Conservation (phyloP, 768 basidiomycete genomes). For the Termitomyces sp. region DNA sequence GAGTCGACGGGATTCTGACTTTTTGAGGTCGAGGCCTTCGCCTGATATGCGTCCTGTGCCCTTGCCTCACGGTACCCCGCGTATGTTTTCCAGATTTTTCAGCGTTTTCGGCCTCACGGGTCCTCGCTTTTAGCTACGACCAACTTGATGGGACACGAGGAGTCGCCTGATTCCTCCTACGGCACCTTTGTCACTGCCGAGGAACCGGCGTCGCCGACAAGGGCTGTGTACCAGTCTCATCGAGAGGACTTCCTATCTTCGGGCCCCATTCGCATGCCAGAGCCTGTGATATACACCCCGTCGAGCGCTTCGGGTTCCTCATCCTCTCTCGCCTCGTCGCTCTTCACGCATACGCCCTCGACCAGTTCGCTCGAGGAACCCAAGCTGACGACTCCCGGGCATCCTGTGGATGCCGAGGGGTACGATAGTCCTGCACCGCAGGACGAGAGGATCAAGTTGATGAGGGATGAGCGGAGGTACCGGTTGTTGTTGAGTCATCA, state of each 20-base stretch:
- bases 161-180: conserved; percentile 8
- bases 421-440: conserved; percentile 33
- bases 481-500: conserved; percentile 59
- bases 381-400: not conserved
- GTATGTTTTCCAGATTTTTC: conserved; percentile 11
- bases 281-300: conserved; percentile 31
- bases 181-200: conserved; percentile 14
- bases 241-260: conserved; percentile 28
- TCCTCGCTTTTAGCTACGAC: not conserved
- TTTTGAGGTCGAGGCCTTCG: conserved; percentile 18
- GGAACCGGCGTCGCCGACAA: conserved; percentile 8
- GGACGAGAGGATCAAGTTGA: conserved; percentile 31
- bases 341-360: conserved; percentile 20
- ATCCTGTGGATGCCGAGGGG: conserved; percentile 4
- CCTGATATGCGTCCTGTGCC: conserved; percentile 35
- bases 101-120: conserved; percentile 15
- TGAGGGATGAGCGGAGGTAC: conserved; percentile 61
- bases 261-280: conserved; percentile 25
- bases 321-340: conserved; percentile 14
- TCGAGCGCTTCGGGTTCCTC: conserved; percentile 12
- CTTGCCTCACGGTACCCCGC: conserved; percentile 15
- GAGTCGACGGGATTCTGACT: conserved; percentile 7
- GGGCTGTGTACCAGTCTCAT: conserved; percentile 12
- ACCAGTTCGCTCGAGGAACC: conserved; percentile 18
- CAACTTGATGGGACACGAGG: not conserved